Base-by-base conservation (phyloP, 2,329 filamentous ascomycete species). In the Fusarium sp. region DNA sequence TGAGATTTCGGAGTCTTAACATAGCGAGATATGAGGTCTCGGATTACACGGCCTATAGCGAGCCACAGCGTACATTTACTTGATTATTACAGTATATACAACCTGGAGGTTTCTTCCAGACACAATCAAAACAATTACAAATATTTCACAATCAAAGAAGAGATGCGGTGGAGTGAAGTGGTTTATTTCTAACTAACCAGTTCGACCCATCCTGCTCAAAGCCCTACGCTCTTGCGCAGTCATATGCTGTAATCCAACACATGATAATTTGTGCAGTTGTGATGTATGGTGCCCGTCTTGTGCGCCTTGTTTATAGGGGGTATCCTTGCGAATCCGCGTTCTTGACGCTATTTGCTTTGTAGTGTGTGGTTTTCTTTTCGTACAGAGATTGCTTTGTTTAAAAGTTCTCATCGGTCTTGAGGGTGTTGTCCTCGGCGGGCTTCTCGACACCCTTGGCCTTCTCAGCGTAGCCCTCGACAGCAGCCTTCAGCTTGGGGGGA, bases 401-500 rank as follows among this genome's bases (percentile, higher is more conserved):
- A 28, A 70, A 70, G 58, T 70, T 68, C 67, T 68, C 66, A 15
- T 68, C 66, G 41, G 66, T 69, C 61, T 69, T 69, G 35, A 69
- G 61, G 28, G 66, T 20, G 44, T 43, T 43, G 23, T 68, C 63
- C 35, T 68, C 61, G 1, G 65, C 58, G 20, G 47, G 55, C 57
- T 53, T 66, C 57, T 57, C 61, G 35, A 60, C 57, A 26, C 46
- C 70, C 61, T 75, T 72, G 26, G 73, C 74, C 71, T 78, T 77
- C 6, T 65, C 69, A 43, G 70, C 65, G 37, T 72, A 48, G 3
- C 29, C 39, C 50, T 75, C 68, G 39, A 79, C 66, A 21, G 69
- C 54, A 60, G 76, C 76, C 63, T 77, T 66, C 50, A 81, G 74
- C 47, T 75, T 77, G 9, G 75, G 66, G 8, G 78, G 79, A 56